Conservation (phyloP, 2,329 filamentous ascomycete genomes). For the Arthrinium puccinioides region DNA sequence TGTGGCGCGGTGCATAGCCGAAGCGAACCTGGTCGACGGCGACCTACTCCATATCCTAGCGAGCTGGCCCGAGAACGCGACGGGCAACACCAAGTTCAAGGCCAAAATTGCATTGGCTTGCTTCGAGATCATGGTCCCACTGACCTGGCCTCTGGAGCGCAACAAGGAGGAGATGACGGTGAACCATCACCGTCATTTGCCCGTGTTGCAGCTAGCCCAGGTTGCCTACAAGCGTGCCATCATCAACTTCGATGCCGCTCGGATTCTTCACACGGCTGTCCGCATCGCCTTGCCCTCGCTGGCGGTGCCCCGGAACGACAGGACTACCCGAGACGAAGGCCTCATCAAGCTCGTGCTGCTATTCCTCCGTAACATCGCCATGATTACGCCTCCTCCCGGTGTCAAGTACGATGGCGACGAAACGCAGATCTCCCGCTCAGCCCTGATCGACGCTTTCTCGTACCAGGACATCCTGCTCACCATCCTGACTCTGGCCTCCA, state of each 20-base stretch:
- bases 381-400: constrained; percentile 69
- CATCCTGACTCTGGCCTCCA: constrained; percentile 79
- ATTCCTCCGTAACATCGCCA: constrained; percentile 80
- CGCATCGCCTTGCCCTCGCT: constrained; percentile 80
- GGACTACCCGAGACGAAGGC: constrained; percentile 74
- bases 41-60: constrained; percentile 87
- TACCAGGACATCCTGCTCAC: constrained; percentile 86
- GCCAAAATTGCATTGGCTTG: constrained; percentile 76
- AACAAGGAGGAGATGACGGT: constrained; percentile 75
- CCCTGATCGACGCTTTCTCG: constrained; percentile 82
- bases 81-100: constrained; percentile 68
- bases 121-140: constrained; percentile 80
- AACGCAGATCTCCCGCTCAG: constrained; percentile 78
- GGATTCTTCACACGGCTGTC: constrained; percentile 74
- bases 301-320: constrained; percentile 68
- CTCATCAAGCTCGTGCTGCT: constrained; percentile 89
- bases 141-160: constrained; percentile 89
- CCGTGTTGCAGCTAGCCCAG: constrained; percentile 82
- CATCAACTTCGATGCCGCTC: constrained; percentile 71
- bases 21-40: constrained; percentile 84
- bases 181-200: constrained; percentile 88
- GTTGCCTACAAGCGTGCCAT: constrained; percentile 84
- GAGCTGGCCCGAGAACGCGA: constrained; percentile 66
- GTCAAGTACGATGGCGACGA: constrained; percentile 80
- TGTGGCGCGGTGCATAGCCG: constrained; percentile 84